These are phyloP conservation scores for Talaromyces sp. DNA, from an alignment of 2,329 filamentous ascomycete genomes.

Conservation along the genomic window DNA sequence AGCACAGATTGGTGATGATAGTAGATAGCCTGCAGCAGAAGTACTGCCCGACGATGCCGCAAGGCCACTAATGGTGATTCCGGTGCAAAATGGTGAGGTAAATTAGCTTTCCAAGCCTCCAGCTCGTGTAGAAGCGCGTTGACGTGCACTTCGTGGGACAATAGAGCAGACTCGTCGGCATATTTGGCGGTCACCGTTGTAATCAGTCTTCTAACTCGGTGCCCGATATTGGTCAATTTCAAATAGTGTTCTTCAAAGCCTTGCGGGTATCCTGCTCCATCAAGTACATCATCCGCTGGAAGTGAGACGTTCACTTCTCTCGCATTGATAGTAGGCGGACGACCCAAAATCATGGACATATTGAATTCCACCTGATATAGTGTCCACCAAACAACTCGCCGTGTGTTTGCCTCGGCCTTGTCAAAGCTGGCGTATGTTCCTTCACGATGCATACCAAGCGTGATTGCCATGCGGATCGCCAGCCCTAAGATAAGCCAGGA, in stretches of 20 bases:
- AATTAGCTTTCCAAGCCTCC: slow-evolving; percentile 27
- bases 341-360: slow-evolving; percentile 38
- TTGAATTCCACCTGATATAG: slow-evolving; percentile 42
- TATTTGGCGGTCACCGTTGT: slow-evolving; percentile 15
- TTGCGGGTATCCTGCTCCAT: slow-evolving; percentile 29
- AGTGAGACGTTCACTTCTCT: slow-evolving; percentile 37
- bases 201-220: slow-evolving; percentile 21
- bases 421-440: slow-evolving; percentile 30
- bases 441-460: slow-evolving; percentile 31
- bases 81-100: slow-evolving; percentile 27
- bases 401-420: slow-evolving; percentile 35
- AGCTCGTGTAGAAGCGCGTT: slow-evolving; percentile 25
- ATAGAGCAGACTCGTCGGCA: slow-evolving; percentile 3
- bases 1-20: slow-evolving; percentile 36
- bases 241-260: slow-evolving; percentile 31
- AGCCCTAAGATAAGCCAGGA: slow-evolving; percentile 33
- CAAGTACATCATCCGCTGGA: slow-evolving; percentile 33
- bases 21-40: slow-evolving; percentile 36
- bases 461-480: slow-evolving; percentile 31
- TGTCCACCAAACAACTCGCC: slow-evolving; percentile 41
- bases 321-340: slow-evolving; percentile 38
- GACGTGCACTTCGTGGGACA: slow-evolving; percentile 2
- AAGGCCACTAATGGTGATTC: slow-evolving; percentile 7
- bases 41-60: slow-evolving; percentile 28
- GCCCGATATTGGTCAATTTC: slow-evolving; percentile 27